Percentiles rank a stretch among this genome's conserved stretches.
phyloP scores from a whole-genome alignment of 306 rosid species.

The Cicer pinnatifidum region DNA sequence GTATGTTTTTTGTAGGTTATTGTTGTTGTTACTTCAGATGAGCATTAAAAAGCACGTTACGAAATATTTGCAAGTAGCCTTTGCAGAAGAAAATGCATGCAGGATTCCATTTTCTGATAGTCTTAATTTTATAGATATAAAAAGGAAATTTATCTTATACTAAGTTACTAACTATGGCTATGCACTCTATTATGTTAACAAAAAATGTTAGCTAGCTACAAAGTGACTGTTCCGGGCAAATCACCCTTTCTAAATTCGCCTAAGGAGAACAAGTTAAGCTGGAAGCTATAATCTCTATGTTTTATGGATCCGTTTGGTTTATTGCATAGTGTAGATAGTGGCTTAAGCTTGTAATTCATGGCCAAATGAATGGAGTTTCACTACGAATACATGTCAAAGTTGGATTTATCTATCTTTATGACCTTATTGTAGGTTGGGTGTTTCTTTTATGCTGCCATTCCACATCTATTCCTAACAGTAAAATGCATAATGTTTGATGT shows the following conservation, averaged over 20 bases:
- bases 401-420: neutral
- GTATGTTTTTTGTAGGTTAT: neutral
- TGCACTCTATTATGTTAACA: slow-evolving; percentile 23
- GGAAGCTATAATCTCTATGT: slow-evolving; percentile 24
- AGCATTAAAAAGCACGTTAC: neutral
- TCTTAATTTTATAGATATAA: neutral
- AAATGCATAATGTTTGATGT: slow-evolving; percentile 20
- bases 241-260: slow-evolving; percentile 23
- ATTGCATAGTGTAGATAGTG: slow-evolving; percentile 24
- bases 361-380: slow-evolving; percentile 33
- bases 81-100: neutral
- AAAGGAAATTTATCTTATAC: neutral
- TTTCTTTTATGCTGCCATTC: slow-evolving; percentile 20
- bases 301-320: slow-evolving; percentile 19
- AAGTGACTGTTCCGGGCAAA: slow-evolving; percentile 12
- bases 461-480: neutral
- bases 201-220: slow-evolving; percentile 28
- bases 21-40: slow-evolving; percentile 2
- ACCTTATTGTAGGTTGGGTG: slow-evolving; percentile 24
- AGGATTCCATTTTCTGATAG: neutral
- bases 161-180: neutral
- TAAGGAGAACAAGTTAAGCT: slow-evolving; percentile 24
- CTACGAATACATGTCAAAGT: neutral
- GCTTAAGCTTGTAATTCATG: slow-evolving; percentile 30
- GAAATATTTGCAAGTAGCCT: neutral